A percentile compares a stretch with the other conserved stretches of the same genome.
Conservation (phyloP, 306 rosid species). For the Vigna trinervia region DNA sequence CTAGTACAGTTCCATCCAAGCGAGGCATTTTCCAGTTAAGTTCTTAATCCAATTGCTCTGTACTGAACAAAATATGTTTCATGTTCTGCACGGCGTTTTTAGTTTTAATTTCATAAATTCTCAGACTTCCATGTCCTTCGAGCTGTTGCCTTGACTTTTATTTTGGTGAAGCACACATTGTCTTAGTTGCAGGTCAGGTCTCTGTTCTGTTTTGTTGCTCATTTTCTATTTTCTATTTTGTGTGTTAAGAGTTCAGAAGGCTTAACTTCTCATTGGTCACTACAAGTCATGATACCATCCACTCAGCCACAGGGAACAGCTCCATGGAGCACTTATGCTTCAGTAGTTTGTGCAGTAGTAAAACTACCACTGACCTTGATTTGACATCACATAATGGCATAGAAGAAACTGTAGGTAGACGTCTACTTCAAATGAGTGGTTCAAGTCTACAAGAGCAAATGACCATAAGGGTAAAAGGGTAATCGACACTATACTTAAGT, state of each 20-base stretch:
- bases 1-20: too few species aligned
- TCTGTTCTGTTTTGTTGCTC: not conserved
- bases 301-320: not conserved
- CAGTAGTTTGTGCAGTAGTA: not conserved
- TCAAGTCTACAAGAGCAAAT: not conserved
- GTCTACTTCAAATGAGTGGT: not conserved
- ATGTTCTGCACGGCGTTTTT: too few species aligned
- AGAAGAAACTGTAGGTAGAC: not conserved
- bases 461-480: not conserved
- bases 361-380: not conserved
- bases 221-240: not conserved
- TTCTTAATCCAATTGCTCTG: too few species aligned
- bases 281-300: not conserved
- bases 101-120: too few species aligned
- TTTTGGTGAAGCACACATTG: not conserved
- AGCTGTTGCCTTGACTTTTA: not conserved
- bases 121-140: not conserved
- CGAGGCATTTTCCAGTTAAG: too few species aligned
- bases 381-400: not conserved
- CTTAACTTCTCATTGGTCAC: constrained; percentile 2
- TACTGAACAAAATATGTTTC: too few species aligned
- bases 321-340: not conserved
- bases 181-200: not conserved
- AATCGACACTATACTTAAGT: not conserved
- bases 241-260: not conserved